A percentile compares a stretch with the other conserved stretches of the same genome.
Evolutionary conservation across 2,329 filamentous ascomycete species (phyloP).

Genomic region (Tolypocladium tundrense): DNA sequence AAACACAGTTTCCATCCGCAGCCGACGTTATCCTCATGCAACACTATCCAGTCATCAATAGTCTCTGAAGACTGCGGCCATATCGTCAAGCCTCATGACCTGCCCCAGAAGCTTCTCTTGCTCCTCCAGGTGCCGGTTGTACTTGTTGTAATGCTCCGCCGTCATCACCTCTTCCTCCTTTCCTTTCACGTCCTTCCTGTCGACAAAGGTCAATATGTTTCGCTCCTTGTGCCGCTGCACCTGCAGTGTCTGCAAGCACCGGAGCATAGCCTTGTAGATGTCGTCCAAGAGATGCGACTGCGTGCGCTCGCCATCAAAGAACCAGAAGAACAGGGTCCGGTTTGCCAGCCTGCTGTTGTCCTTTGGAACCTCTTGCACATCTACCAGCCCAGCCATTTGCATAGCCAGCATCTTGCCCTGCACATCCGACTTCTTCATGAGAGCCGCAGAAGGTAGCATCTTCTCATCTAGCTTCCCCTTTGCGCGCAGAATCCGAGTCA

Average conservation of each 20-base stretch:
- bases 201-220: conserved; percentile 68
- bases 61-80: conserved; percentile 75
- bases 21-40: not conserved
- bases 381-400: conserved; percentile 76
- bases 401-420: conserved; percentile 77
- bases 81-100: conserved; percentile 70
- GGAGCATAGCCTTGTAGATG: conserved; percentile 81
- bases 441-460: conserved; percentile 65
- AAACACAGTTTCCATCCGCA: not conserved
- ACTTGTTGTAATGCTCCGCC: conserved; percentile 58
- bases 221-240: conserved; percentile 64
- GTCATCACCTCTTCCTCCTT: conserved; percentile 73
- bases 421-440: conserved; percentile 79
- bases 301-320: conserved; percentile 69
- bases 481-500: conserved; percentile 75
- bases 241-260: conserved; percentile 69
- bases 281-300: conserved; percentile 64
- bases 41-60: conserved; percentile 35
- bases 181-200: conserved; percentile 76
- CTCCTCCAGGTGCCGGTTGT: conserved; percentile 48
- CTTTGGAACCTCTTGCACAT: conserved; percentile 88
- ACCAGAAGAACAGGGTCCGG: conserved; percentile 85
- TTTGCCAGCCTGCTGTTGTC: conserved; percentile 74
- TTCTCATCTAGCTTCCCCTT: conserved; percentile 96
- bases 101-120: conserved; percentile 69